These are phyloP conservation scores for Mycena venus DNA, from an alignment of 768 basidiomycete species.

Conservation along the genomic window DNA sequence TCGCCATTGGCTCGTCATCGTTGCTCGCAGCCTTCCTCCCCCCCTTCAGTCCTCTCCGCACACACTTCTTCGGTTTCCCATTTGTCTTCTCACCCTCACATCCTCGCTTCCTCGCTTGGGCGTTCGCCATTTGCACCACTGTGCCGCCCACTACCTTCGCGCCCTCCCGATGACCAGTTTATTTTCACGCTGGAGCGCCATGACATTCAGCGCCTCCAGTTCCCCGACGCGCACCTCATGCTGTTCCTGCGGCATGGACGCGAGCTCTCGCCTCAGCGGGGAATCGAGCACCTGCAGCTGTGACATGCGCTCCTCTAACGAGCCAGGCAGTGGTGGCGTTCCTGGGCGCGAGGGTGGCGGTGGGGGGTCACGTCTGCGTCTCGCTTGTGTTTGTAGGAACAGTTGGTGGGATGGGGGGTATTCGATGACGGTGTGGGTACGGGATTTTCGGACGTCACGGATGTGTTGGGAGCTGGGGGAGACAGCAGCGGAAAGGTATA, in stretches of 20 bases:
- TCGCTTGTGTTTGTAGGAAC: too few relatives aligned
- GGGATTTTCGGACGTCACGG: too few relatives aligned
- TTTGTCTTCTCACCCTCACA: background rate
- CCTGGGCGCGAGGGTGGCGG: background rate
- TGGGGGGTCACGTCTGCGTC: background rate
- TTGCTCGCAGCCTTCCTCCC: background rate
- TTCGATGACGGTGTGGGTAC: too few relatives aligned
- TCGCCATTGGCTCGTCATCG: background rate
- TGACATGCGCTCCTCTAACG: background rate
- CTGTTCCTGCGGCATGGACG: background rate
- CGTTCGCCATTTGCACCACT: background rate
- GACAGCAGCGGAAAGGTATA: too few relatives aligned
- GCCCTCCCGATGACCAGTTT: background rate
- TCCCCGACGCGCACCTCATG: background rate
- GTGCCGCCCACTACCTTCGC: background rate
- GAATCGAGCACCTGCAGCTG: background rate
- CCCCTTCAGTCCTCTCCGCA: background rate
- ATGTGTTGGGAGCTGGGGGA: too few relatives aligned
- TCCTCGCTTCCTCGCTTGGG: background rate
- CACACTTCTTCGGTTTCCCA: background rate
- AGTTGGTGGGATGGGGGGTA: too few relatives aligned
- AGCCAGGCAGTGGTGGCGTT: background rate
- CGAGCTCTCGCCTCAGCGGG: background rate
- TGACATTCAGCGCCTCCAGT: background rate
- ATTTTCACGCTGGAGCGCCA: background rate